Percentiles rank a stretch among this genome's conserved stretches.
Conservation (phyloP, 1,139 yeast species). For the Geotrichum aggregatum region DNA sequence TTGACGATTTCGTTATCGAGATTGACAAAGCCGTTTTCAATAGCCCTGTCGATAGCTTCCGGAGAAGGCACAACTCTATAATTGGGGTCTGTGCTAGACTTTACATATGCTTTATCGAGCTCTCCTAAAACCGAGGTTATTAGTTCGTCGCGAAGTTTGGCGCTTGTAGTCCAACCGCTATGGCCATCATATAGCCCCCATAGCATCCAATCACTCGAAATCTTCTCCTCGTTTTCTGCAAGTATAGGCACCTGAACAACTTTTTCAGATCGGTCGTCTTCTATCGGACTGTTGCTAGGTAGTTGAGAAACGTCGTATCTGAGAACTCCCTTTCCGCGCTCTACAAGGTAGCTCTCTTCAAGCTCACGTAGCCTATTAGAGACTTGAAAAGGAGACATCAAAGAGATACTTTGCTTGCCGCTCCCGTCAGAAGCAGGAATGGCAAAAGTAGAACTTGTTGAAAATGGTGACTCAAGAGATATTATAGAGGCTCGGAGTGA, state of each 20-base stretch:
- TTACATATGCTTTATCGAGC: constrained; percentile 60
- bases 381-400: constrained; percentile 71
- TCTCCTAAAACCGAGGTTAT: constrained; percentile 74
- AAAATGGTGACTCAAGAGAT: constrained; percentile 17
- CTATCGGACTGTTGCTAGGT: constrained; percentile 90
- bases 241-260: constrained; percentile 73
- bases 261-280: constrained; percentile 87
- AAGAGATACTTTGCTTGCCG: constrained; percentile 20
- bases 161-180: constrained; percentile 92
- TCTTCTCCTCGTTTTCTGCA: constrained; percentile 10
- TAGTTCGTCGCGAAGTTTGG: constrained; percentile 73
- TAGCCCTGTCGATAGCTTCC: constrained; percentile 72
- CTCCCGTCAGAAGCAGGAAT: constrained; percentile 20
- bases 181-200: constrained; percentile 98
- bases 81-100: constrained; percentile 31
- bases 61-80: constrained; percentile 56
- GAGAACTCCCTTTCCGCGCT: constrained; percentile 86
- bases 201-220: constrained; percentile 80
- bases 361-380: constrained; percentile 61
- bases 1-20: constrained; percentile 85
- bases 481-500: constrained; percentile 7
- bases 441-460: constrained; percentile 19
- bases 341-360: constrained; percentile 77
- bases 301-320: constrained; percentile 87
- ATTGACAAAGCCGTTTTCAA: constrained; percentile 72